These are phyloP conservation scores for Lasiodiplodia gonubiensis DNA, from an alignment of 2,329 filamentous ascomycete species.

Conservation along the genomic window DNA sequence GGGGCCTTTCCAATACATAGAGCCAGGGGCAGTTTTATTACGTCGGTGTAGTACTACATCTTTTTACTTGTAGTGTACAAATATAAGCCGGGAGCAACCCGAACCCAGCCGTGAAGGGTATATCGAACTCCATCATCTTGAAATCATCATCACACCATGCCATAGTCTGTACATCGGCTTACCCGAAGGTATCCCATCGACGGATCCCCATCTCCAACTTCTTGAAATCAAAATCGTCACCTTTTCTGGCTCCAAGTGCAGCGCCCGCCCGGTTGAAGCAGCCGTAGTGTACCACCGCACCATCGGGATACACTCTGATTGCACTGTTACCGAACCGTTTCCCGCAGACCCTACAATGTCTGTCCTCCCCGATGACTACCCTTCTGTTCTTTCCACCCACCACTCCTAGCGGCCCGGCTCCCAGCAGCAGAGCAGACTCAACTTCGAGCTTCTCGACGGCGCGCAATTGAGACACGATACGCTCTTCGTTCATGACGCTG, in stretches of 20 bases:
- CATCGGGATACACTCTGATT: slow-evolving; percentile 83
- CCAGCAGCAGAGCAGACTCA: slow-evolving; percentile 75
- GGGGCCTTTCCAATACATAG: too few species aligned
- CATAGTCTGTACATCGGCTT: not conserved
- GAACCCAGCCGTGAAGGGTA: slow-evolving; percentile 1
- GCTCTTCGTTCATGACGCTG: slow-evolving; percentile 77
- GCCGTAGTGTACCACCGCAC: slow-evolving; percentile 57
- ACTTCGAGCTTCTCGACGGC: slow-evolving; percentile 80
- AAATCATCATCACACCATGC: slow-evolving; percentile 9
- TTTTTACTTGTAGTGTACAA: not conserved
- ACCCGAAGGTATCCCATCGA: slow-evolving; percentile 20
- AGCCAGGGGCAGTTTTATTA: not conserved
- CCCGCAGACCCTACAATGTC: slow-evolving; percentile 89
- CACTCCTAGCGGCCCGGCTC: slow-evolving; percentile 67
- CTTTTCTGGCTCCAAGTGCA: not conserved
- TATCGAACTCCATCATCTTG: not conserved
- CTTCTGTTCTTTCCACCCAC: slow-evolving; percentile 65
- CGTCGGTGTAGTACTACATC: not conserved
- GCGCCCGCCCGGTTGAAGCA: slow-evolving; percentile 40
- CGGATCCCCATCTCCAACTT: slow-evolving; percentile 13
- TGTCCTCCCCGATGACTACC: slow-evolving; percentile 84
- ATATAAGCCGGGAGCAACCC: not conserved
- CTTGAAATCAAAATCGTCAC: not conserved
- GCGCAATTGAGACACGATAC: slow-evolving; percentile 76
- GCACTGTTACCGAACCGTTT: slow-evolving; percentile 92